phyloP scores from a whole-genome alignment of 768 basidiomycete genomes.

The Tulasnella sp. region DNA sequence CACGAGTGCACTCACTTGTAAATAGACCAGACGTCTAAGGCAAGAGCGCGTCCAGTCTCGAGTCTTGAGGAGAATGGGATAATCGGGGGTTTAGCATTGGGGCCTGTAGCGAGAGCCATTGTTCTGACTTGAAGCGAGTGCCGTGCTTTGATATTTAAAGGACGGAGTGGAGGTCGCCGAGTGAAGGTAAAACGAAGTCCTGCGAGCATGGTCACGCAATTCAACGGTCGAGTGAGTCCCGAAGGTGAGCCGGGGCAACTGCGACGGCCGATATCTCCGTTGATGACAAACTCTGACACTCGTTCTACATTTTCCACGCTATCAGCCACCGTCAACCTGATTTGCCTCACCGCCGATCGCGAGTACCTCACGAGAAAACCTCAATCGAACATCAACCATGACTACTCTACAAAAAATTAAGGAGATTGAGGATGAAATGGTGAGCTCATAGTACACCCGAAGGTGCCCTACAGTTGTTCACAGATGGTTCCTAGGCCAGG shows the following conservation, averaged over 20 bases:
- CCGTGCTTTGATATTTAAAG: background rate
- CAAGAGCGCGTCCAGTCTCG: conserved; percentile 64
- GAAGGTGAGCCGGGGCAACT: background rate
- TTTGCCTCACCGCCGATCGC: background rate
- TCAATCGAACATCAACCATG: conserved; percentile 40
- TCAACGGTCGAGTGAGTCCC: background rate
- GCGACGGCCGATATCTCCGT: background rate
- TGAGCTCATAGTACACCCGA: conserved; percentile 33
- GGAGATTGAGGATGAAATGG: conserved; percentile 98
- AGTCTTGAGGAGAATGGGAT: conserved; percentile 67
- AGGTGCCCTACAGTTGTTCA: background rate
- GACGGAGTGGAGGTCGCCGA: background rate
- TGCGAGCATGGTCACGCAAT: background rate
- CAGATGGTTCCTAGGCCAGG: conserved; percentile 50
- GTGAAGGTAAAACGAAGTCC: background rate
- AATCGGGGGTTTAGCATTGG: conserved; percentile 29
- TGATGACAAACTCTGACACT: background rate
- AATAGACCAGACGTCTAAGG: conserved; percentile 85
- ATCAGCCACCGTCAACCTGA: background rate
- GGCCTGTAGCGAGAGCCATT: conserved; percentile 11
- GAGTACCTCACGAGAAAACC: background rate
- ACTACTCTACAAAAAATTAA: conserved; percentile 89
- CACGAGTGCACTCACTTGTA: conserved; percentile 53
- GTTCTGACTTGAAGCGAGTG: background rate
- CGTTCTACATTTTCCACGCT: background rate